A percentile compares a stretch with the other conserved stretches of the same genome.
These are phyloP conservation scores for Agrostemma githago DNA, from an alignment of 148 eudicot species.

Conservation along the genomic window DNA sequence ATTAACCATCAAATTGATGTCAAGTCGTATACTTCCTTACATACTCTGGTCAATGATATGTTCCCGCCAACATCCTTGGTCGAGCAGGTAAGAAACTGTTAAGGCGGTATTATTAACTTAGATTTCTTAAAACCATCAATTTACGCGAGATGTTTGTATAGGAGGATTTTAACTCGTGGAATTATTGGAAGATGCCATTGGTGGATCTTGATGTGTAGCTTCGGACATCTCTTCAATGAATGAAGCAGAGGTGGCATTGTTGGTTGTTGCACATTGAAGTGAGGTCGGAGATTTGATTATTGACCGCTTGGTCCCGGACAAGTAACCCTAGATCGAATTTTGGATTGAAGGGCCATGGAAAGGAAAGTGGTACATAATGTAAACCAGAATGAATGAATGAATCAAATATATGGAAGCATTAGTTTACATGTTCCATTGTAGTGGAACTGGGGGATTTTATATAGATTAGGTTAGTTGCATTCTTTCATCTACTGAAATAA, in stretches of 20 bases:
- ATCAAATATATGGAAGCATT: neutral
- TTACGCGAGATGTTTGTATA: constrained; percentile 27
- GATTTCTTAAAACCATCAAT: neutral
- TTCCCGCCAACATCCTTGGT: constrained; percentile 91
- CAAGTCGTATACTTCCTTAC: constrained; percentile 86
- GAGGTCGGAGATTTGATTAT: neutral
- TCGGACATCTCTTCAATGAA: neutral
- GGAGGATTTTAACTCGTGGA: constrained; percentile 97
- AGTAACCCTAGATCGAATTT: neutral
- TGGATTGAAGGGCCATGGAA: neutral
- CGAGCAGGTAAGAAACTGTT: constrained; percentile 54
- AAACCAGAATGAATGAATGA: neutral
- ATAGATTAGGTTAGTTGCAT: constrained; percentile 4
- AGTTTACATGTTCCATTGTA: neutral
- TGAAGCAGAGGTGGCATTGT: neutral
- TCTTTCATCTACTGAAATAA: constrained; percentile 14
- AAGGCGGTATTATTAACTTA: neutral
- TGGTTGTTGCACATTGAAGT: neutral
- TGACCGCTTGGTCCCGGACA: neutral
- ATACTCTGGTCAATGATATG: constrained; percentile 95
- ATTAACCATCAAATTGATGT: constrained; percentile 70
- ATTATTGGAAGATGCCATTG: constrained; percentile 89
- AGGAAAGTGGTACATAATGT: neutral
- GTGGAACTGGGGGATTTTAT: neutral
- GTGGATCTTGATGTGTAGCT: constrained; percentile 52